Conservation (phyloP, 108 stramenopile genomes). For the Parmales sp. region DNA sequence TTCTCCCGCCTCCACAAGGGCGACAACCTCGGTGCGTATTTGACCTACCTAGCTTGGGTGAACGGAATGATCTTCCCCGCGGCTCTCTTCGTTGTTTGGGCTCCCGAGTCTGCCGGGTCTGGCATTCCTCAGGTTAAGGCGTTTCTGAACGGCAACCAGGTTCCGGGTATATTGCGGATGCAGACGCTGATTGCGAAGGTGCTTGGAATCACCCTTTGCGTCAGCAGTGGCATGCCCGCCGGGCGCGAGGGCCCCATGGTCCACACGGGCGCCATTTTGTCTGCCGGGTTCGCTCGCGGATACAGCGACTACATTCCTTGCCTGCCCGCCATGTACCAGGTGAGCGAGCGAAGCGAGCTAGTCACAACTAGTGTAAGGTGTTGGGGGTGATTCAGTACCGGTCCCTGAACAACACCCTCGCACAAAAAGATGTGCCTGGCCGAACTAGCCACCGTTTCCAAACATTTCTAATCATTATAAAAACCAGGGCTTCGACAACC, state of each 20-base stretch:
- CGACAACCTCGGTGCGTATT: neutral
- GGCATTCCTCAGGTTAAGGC: slow-evolving; percentile 70
- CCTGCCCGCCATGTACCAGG: slow-evolving; percentile 3
- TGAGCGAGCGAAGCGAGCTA: too few species aligned
- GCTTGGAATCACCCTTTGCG: slow-evolving; percentile 37
- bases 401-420: too few species aligned
- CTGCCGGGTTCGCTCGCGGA: neutral
- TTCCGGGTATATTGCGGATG: slow-evolving; percentile 29
- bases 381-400: too few species aligned
- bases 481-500: slow-evolving; percentile 11
- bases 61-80: neutral
- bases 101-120: slow-evolving; percentile 40
- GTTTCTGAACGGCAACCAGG: slow-evolving; percentile 55
- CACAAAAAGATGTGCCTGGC: too few species aligned
- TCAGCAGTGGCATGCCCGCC: slow-evolving; percentile 47
- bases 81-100: neutral
- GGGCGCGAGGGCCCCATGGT: slow-evolving; percentile 77
- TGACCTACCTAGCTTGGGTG: neutral
- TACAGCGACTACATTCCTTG: slow-evolving; percentile 10
- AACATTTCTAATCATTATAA: too few species aligned
- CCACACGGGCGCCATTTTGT: slow-evolving; percentile 24
- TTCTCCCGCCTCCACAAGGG: neutral
- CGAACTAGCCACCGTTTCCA: too few species aligned
- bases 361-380: too few species aligned
- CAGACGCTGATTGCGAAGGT: slow-evolving; percentile 57